phyloP scores from a whole-genome alignment of 2,329 filamentous ascomycete species.

The Ceratocystiopsis brevicomis region DNA sequence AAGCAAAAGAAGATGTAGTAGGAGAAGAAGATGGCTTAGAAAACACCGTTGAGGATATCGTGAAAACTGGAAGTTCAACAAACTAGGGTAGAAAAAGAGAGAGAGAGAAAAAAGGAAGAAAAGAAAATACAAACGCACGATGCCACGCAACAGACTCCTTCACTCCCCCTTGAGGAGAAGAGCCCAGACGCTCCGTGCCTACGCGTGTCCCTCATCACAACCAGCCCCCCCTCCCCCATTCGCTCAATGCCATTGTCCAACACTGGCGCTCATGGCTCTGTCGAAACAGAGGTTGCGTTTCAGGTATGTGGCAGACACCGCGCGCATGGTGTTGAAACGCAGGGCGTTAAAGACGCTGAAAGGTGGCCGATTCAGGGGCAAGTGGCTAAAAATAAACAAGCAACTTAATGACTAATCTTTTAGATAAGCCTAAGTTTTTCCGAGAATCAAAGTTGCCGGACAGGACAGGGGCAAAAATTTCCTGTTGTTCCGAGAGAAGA shows the following conservation, averaged over 20 bases:
- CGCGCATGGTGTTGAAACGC: background rate
- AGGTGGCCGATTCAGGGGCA: background rate
- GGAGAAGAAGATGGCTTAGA: background rate
- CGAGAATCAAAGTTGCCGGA: slow-evolving; percentile 1
- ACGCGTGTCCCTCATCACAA: background rate
- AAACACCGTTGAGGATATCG: slow-evolving; percentile 4
- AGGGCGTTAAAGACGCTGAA: background rate
- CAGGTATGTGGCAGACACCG: slow-evolving; percentile 23
- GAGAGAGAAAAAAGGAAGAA: background rate
- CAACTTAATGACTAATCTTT: background rate
- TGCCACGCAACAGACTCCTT: no score
- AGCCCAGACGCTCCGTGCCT: no score
- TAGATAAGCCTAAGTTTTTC: slow-evolving; percentile 4
- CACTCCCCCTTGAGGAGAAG: no score
- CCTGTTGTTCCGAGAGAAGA: slow-evolving; percentile 4
- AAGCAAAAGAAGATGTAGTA: background rate
- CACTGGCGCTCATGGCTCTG: no score
- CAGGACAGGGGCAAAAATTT: slow-evolving; percentile 5
- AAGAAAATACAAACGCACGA: slow-evolving; percentile 1
- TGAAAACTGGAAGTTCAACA: background rate
- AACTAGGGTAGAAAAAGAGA: background rate
- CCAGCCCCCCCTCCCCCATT: background rate
- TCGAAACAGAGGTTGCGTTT: slow-evolving; percentile 18
- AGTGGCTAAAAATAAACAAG: slow-evolving; percentile 1
- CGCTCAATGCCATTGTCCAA: no score